These are phyloP conservation scores for Boletus reticuloceps DNA, from an alignment of 768 basidiomycete species.

Conservation along the genomic window DNA sequence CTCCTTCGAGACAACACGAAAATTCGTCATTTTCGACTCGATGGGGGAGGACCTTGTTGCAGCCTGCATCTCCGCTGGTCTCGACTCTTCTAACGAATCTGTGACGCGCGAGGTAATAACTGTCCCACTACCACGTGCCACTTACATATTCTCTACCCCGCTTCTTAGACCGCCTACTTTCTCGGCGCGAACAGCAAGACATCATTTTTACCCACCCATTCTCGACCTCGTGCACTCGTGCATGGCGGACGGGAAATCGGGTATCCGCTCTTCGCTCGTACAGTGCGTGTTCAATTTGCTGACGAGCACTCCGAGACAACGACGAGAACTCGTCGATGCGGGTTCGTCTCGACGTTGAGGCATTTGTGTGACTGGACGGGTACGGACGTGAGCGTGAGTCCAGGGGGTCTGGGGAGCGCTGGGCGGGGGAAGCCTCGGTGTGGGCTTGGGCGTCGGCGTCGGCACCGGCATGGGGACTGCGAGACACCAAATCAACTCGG, in stretches of 20 bases:
- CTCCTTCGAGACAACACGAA: too few species aligned
- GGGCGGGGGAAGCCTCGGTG: conserved; percentile 1
- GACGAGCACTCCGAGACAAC: conserved; percentile 34
- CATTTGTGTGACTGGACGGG: conserved; percentile 42
- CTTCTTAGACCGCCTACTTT: conserved; percentile 49
- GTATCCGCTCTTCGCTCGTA: conserved; percentile 59
- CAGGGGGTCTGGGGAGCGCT: conserved; percentile 19
- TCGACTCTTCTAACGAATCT: conserved; percentile 52
- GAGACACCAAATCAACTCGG: conserved; percentile 40
- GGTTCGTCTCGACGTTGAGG: conserved; percentile 43
- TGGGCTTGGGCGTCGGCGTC: conserved; percentile 11
- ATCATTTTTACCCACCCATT: conserved; percentile 52
- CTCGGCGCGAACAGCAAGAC: conserved; percentile 54
- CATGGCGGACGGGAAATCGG: conserved; percentile 57
- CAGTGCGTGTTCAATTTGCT: conserved; percentile 59
- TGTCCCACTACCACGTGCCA: background rate
- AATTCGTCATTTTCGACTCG: conserved; percentile 56
- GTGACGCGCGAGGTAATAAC: conserved; percentile 49
- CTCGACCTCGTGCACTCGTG: conserved; percentile 53
- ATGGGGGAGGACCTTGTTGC: conserved; percentile 49
- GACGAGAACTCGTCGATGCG: conserved; percentile 40
- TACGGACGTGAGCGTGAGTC: conserved; percentile 25
- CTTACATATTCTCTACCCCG: background rate
- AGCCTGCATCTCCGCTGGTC: conserved; percentile 42
- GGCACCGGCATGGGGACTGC: background rate